These are phyloP conservation scores for Colletotrichum noveboracense DNA, from an alignment of 2,329 filamentous ascomycete genomes.

Conservation along the genomic window DNA sequence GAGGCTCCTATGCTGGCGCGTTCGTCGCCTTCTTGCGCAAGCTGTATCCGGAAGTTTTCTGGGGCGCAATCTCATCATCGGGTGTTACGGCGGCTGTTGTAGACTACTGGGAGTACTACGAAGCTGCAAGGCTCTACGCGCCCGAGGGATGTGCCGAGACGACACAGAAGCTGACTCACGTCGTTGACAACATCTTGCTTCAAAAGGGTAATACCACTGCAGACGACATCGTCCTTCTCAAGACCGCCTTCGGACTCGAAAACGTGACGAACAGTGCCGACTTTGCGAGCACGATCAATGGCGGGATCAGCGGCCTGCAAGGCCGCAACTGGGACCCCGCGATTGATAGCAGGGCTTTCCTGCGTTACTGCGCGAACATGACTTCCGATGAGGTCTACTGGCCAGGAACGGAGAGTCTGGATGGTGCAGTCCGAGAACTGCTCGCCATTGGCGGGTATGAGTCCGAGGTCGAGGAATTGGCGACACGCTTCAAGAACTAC, in stretches of 20 bases:
- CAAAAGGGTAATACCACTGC: constrained; percentile 27
- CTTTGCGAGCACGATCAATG: constrained; percentile 50
- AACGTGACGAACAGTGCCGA: constrained; percentile 48
- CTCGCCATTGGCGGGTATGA: constrained; percentile 42
- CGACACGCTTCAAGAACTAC: constrained; percentile 55
- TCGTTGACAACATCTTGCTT: constrained; percentile 57
- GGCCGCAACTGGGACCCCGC: constrained; percentile 59
- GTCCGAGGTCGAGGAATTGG: constrained; percentile 33
- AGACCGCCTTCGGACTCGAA: constrained; percentile 49
- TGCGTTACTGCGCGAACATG: constrained; percentile 53
- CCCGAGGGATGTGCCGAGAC: constrained; percentile 67
- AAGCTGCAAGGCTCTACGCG: constrained; percentile 53
- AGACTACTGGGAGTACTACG: constrained; percentile 73
- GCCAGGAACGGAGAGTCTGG: constrained; percentile 42
- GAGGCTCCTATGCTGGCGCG: constrained; percentile 83
- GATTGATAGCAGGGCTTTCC: constrained; percentile 44
- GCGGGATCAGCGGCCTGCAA: constrained; percentile 50
- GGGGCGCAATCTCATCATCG: constrained; percentile 79
- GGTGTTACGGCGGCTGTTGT: constrained; percentile 79
- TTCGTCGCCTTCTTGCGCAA: constrained; percentile 80
- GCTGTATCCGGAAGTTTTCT: constrained; percentile 79
- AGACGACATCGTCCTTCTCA: constrained; percentile 40
- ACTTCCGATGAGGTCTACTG: constrained; percentile 47
- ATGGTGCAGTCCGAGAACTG: constrained; percentile 40
- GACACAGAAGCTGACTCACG: constrained; percentile 61